Percentiles rank a stretch among this genome's conserved stretches.
Conservation (phyloP, 1,284 basidiomycete genomes). For the Moniliophthora roreri region DNA sequence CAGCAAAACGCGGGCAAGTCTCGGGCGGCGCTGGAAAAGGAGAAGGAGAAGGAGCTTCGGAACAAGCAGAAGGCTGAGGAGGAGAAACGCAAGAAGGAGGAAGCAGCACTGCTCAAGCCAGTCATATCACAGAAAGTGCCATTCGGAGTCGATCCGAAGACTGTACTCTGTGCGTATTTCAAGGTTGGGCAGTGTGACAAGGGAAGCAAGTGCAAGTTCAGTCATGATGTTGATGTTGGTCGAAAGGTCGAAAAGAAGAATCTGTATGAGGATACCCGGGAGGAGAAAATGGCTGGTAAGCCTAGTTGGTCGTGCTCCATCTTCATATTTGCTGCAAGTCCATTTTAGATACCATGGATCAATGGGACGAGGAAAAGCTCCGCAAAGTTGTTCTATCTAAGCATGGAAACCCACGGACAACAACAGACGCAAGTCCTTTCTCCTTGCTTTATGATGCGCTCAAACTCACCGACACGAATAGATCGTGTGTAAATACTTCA, state of each 20-base stretch:
- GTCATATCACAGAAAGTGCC: slow-evolving; percentile 80
- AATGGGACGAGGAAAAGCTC: slow-evolving; percentile 96
- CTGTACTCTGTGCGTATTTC: slow-evolving; percentile 84
- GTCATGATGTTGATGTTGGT: slow-evolving; percentile 86
- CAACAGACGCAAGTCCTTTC: slow-evolving; percentile 74
- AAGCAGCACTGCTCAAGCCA: slow-evolving; percentile 78
- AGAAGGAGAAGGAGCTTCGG: slow-evolving; percentile 78
- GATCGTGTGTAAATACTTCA: slow-evolving; percentile 98
- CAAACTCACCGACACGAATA: slow-evolving; percentile 26
- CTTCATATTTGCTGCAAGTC: slow-evolving; percentile 6
- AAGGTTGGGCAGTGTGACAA: slow-evolving; percentile 91
- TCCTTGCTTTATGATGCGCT: slow-evolving; percentile 10
- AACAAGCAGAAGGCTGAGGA: slow-evolving; percentile 81
- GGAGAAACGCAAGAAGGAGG: slow-evolving; percentile 84
- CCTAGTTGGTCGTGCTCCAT: slow-evolving; percentile 16
- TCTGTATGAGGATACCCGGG: slow-evolving; percentile 88
- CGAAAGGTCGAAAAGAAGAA: slow-evolving; percentile 97
- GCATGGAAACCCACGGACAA: slow-evolving; percentile 87
- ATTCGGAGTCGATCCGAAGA: slow-evolving; percentile 95
- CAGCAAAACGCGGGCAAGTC: slow-evolving; percentile 74
- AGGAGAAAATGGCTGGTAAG: slow-evolving; percentile 76
- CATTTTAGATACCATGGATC: slow-evolving; percentile 89
- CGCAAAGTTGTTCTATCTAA: slow-evolving; percentile 87
- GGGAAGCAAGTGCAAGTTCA: slow-evolving; percentile 94
- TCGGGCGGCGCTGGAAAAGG: slow-evolving; percentile 75